A percentile compares a stretch with the other conserved stretches of the same genome.
Evolutionary conservation across 2,329 filamentous ascomycete species (phyloP).

Genomic region (Periconia sp.): DNA sequence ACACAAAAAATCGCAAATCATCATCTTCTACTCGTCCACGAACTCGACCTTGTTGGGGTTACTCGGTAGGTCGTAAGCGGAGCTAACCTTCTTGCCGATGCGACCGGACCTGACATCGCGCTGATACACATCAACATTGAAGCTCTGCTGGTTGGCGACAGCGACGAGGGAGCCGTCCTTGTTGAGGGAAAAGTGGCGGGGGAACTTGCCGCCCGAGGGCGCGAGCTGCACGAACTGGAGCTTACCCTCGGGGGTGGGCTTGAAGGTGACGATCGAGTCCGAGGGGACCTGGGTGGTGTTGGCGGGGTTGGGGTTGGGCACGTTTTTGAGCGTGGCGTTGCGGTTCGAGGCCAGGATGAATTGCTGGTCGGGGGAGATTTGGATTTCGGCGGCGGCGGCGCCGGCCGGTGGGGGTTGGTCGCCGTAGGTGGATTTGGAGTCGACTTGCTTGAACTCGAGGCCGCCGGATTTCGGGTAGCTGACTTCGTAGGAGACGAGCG

Average conservation of each 20-base stretch:
- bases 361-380: conserved; percentile 56
- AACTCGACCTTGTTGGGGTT: conserved; percentile 26
- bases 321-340: conserved; percentile 53
- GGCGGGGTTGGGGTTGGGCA: conserved; percentile 48
- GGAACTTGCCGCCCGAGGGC: conserved; percentile 65
- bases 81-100: conserved; percentile 53
- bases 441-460: conserved; percentile 51
- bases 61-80: conserved; percentile 17
- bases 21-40: conserved; percentile 1
- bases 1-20: neutral
- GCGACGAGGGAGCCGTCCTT: conserved; percentile 64
- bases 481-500: conserved; percentile 59
- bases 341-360: conserved; percentile 71
- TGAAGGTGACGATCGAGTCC: conserved; percentile 62
- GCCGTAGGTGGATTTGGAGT: conserved; percentile 48
- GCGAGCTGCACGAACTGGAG: conserved; percentile 60
- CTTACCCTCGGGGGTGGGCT: conserved; percentile 50
- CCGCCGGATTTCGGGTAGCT: conserved; percentile 48
- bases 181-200: conserved; percentile 70
- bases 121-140: conserved; percentile 59
- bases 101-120: conserved; percentile 62
- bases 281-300: conserved; percentile 40
- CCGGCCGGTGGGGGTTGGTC: conserved; percentile 22
- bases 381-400: conserved; percentile 58
- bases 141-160: conserved; percentile 64